Evolutionary conservation across 305 asterid species (phyloP).

Genomic region (Solanum chacoense): DNA sequence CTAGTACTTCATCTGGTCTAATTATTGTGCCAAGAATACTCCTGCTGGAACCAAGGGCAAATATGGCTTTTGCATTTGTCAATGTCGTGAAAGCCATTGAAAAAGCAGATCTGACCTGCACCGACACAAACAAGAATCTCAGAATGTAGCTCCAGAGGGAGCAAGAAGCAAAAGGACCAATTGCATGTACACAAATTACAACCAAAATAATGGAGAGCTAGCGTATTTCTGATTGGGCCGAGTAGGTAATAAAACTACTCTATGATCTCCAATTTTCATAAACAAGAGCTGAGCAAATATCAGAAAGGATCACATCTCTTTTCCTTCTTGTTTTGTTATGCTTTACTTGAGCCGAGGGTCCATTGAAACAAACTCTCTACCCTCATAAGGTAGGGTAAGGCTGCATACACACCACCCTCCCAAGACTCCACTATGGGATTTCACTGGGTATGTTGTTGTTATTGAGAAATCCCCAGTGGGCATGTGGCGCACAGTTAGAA

Average conservation of each 20-base stretch:
- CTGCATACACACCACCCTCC: background rate
- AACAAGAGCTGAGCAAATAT: background rate
- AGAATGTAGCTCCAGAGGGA: background rate
- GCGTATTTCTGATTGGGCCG: background rate
- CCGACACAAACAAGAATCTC: background rate
- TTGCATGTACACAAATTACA: background rate
- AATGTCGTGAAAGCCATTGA: slow-evolving; percentile 63
- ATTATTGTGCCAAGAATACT: slow-evolving; percentile 85
- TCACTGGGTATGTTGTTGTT: background rate
- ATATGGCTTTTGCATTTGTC: slow-evolving; percentile 51
- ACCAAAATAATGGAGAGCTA: background rate
- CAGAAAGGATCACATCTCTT: background rate
- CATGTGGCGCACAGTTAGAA: background rate
- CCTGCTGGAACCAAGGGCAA: slow-evolving; percentile 45
- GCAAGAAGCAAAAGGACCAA: background rate
- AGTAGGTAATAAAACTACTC: background rate
- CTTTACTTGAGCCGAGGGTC: background rate
- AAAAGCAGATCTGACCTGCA: slow-evolving; percentile 88
- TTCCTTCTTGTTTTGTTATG: background rate
- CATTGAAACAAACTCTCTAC: background rate
- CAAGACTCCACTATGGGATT: background rate
- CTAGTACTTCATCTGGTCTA: slow-evolving; percentile 57
- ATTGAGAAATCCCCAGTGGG: background rate
- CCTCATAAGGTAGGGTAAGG: background rate
- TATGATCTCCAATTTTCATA: background rate